phyloP scores from a whole-genome alignment of 169 alveolate genomes.

The Condylostoma magnum region DNA sequence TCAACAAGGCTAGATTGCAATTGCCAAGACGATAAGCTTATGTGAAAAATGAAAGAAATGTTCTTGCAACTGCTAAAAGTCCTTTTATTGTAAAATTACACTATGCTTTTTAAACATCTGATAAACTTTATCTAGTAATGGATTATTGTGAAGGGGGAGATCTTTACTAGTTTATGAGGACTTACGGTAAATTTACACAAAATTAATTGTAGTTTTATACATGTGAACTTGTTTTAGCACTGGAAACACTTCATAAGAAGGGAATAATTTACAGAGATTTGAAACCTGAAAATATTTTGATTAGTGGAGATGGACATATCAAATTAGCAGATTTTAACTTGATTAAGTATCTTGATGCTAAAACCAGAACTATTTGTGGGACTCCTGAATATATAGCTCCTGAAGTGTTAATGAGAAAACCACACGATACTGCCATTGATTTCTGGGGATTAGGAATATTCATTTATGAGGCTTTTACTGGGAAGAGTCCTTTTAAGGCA shows the following conservation, averaged over 20 bases:
- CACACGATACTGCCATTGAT: slow-evolving; percentile 37
- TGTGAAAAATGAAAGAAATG: slow-evolving; percentile 61
- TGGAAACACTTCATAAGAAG: slow-evolving; percentile 57
- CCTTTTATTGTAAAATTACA: slow-evolving; percentile 76
- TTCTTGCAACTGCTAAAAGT: slow-evolving; percentile 50
- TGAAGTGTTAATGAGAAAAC: slow-evolving; percentile 53
- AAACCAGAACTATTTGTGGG: slow-evolving; percentile 71
- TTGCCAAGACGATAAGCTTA: slow-evolving; percentile 9
- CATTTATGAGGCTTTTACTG: slow-evolving; percentile 49
- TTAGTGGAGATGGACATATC: slow-evolving; percentile 74
- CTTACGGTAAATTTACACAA: slow-evolving; percentile 50
- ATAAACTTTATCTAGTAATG: slow-evolving; percentile 60
- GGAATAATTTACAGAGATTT: slow-evolving; percentile 73
- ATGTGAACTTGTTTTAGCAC: slow-evolving; percentile 60
- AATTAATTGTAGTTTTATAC: slow-evolving; percentile 61
- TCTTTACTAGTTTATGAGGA: slow-evolving; percentile 82
- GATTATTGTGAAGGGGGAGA: slow-evolving; percentile 92
- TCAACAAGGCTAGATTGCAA: slow-evolving; percentile 50
- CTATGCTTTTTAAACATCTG: slow-evolving; percentile 68
- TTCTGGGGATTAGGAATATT: slow-evolving; percentile 59
- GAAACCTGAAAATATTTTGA: slow-evolving; percentile 79
- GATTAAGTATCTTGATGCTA: too few species aligned
- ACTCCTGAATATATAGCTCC: slow-evolving; percentile 75
- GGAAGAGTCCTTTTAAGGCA: slow-evolving; percentile 44
- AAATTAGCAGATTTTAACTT: slow-evolving; percentile 78